Conservation (phyloP, 2,329 filamentous ascomycete species). For the Arthrobotrys musiformis region DNA sequence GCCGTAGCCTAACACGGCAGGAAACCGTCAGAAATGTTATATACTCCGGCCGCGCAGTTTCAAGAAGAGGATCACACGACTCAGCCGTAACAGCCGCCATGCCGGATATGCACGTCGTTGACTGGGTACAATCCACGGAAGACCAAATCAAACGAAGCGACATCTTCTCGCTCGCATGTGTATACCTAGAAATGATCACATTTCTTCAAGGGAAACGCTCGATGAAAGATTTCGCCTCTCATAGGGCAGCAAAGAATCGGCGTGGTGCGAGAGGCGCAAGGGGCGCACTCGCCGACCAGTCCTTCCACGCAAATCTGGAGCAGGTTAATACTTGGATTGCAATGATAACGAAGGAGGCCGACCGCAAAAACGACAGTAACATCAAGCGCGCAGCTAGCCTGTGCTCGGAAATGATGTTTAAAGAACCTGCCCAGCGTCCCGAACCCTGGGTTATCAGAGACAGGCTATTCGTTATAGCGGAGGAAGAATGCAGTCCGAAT, state of each 20-base stretch:
- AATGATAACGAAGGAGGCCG: constrained; percentile 70
- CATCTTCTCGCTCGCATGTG: constrained; percentile 77
- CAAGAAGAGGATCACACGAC: constrained; percentile 42
- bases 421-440: constrained; percentile 49
- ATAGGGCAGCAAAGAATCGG: constrained; percentile 72
- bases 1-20: constrained; percentile 44
- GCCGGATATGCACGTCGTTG: constrained; percentile 43
- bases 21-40: constrained; percentile 44
- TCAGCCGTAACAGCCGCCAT: constrained; percentile 10
- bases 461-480: constrained; percentile 40
- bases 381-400: constrained; percentile 36
- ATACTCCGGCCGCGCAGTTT: constrained; percentile 44
- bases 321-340: constrained; percentile 77
- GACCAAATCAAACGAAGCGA: constrained; percentile 69
- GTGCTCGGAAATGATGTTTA: constrained; percentile 53
- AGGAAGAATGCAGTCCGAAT: constrained; percentile 51
- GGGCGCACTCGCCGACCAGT: constrained; percentile 73
- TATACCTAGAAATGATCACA: constrained; percentile 77
- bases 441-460: constrained; percentile 51
- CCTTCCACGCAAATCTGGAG: constrained; percentile 76
- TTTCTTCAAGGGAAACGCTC: constrained; percentile 74
- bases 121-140: constrained; percentile 52
- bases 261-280: constrained; percentile 64
- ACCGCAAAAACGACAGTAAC: constrained; percentile 60
- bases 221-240: constrained; percentile 73